Conservation (phyloP, 2,329 filamentous ascomycete genomes). For the Helminthosporium solani region DNA sequence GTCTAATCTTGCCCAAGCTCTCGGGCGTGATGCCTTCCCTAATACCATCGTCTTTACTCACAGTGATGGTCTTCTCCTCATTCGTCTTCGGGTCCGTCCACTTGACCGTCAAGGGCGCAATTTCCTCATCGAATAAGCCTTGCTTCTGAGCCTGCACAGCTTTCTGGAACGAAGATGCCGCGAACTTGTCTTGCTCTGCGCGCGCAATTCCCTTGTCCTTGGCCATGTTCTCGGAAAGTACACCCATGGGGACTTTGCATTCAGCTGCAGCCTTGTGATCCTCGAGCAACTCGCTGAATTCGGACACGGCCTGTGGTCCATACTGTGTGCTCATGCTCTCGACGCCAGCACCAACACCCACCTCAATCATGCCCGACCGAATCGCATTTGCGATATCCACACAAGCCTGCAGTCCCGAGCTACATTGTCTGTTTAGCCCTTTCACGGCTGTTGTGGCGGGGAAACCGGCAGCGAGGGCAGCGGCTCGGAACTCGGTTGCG, state of each 20-base stretch:
- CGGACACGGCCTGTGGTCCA: conserved; percentile 81
- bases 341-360: conserved; percentile 90
- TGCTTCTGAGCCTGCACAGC: conserved; percentile 79
- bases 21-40: conserved; percentile 82
- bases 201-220: conserved; percentile 75
- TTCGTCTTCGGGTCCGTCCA: conserved; percentile 89
- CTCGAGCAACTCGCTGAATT: conserved; percentile 90
- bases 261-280: conserved; percentile 78
- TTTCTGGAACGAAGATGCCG: conserved; percentile 89
- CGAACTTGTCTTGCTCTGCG: conserved; percentile 83
- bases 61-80: conserved; percentile 79
- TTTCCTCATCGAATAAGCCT: conserved; percentile 92
- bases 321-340: conserved; percentile 96
- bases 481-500: conserved; percentile 94
- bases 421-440: conserved; percentile 91
- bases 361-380: conserved; percentile 85
- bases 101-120: conserved; percentile 80
- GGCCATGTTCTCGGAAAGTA: conserved; percentile 92
- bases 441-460: conserved; percentile 81
- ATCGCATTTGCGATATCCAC: conserved; percentile 95
- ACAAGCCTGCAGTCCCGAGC: conserved; percentile 85
- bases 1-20: conserved; percentile 83
- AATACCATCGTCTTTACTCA: conserved; percentile 84
- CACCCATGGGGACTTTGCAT: conserved; percentile 97
- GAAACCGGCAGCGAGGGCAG: conserved; percentile 86